Percentiles rank a stretch among this genome's conserved stretches.
Evolutionary conservation across 2,329 filamentous ascomycete species (phyloP).

Genomic region (Fusarium fujikuroi): DNA sequence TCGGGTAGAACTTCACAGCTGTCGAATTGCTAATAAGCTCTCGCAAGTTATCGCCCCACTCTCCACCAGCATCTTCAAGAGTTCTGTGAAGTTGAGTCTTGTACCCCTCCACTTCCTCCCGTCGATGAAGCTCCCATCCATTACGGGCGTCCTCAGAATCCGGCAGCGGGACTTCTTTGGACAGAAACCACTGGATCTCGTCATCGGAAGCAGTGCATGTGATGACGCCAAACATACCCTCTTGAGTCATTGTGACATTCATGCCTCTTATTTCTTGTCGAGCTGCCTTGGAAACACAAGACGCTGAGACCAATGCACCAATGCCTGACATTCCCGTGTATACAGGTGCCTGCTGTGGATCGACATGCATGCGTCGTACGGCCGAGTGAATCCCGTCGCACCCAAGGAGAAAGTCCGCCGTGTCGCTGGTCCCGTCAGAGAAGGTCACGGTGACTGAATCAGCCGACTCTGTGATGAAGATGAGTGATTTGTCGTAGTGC

Average conservation of each 20-base stretch:
- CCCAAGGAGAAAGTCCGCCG: neutral
- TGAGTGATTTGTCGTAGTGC: neutral
- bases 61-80: neutral
- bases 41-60: neutral
- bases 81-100: neutral
- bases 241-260: neutral
- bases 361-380: neutral
- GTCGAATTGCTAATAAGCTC: neutral
- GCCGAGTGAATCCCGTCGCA: neutral
- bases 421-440: neutral
- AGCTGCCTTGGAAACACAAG: neutral
- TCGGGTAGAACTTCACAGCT: neutral
- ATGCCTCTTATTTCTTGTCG: neutral
- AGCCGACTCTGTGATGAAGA: neutral
- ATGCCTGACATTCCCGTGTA: slow-evolving; percentile 1
- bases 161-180: neutral
- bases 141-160: neutral
- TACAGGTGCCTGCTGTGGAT: neutral
- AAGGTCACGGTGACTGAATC: neutral
- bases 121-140: neutral
- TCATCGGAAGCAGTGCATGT: neutral
- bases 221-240: neutral
- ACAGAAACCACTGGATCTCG: neutral
- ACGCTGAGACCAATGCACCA: neutral
- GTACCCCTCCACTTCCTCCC: neutral